Evolutionary conservation across 768 basidiomycete genomes (phyloP).

Genomic region (Xerocomellus dryophilus): DNA sequence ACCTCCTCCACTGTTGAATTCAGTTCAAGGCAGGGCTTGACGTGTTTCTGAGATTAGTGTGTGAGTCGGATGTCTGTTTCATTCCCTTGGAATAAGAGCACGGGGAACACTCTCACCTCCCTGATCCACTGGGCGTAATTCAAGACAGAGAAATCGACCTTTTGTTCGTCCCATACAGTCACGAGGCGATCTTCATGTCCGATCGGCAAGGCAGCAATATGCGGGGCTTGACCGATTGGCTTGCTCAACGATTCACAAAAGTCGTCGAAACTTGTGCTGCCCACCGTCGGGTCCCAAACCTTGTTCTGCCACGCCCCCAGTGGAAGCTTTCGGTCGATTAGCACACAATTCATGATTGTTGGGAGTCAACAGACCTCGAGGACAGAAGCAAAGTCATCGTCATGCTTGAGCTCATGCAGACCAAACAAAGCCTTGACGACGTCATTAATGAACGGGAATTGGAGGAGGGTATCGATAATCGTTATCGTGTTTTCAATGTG

Average conservation of each 20-base stretch:
- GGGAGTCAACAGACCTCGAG: slow-evolving; percentile 46
- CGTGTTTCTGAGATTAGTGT: slow-evolving; percentile 42
- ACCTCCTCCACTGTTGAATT: slow-evolving; percentile 51
- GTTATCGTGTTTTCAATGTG: slow-evolving; percentile 56
- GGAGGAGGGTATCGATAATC: slow-evolving; percentile 61
- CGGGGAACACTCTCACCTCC: slow-evolving; percentile 40
- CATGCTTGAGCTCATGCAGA: slow-evolving; percentile 59
- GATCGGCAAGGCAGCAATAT: slow-evolving; percentile 42
- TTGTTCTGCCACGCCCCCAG: slow-evolving; percentile 77
- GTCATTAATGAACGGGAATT: slow-evolving; percentile 42
- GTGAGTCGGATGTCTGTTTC: neutral
- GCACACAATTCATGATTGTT: slow-evolving; percentile 17
- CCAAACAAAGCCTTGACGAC: slow-evolving; percentile 77
- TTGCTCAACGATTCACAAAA: slow-evolving; percentile 62
- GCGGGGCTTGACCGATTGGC: slow-evolving; percentile 35
- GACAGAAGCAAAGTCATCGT: slow-evolving; percentile 75
- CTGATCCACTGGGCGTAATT: slow-evolving; percentile 81
- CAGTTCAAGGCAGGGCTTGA: slow-evolving; percentile 51
- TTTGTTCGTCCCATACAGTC: slow-evolving; percentile 42
- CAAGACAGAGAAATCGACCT: slow-evolving; percentile 56
- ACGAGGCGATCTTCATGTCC: slow-evolving; percentile 49
- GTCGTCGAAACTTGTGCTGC: slow-evolving; percentile 58
- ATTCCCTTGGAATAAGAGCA: neutral
- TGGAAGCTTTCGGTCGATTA: slow-evolving; percentile 42
- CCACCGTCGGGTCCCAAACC: slow-evolving; percentile 80